A percentile compares a stretch with the other conserved stretches of the same genome.
phyloP scores from a whole-genome alignment of 805 yeast genomes.

The Metahyphopichia silvanorum region DNA sequence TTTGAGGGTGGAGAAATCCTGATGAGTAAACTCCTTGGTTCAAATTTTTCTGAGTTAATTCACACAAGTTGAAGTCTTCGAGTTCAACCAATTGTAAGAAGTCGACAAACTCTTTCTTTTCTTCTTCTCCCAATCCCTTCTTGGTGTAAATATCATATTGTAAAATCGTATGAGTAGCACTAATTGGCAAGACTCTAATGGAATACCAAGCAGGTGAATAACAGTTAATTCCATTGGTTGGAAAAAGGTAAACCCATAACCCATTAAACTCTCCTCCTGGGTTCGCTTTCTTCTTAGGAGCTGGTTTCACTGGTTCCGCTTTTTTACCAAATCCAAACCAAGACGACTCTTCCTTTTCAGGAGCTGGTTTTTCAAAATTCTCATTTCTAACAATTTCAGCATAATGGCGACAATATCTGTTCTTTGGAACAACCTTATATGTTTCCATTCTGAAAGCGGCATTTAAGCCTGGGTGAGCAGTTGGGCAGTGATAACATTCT shows the following conservation, averaged over 20 bases:
- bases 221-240: constrained; percentile 60
- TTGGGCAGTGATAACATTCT: constrained; percentile 67
- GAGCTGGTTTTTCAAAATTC: constrained; percentile 26
- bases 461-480: constrained; percentile 61
- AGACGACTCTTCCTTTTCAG: constrained; percentile 30
- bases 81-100: constrained; percentile 58
- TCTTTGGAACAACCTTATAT: constrained; percentile 60
- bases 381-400: constrained; percentile 47
- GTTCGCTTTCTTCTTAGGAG: constrained; percentile 31
- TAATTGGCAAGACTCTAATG: constrained; percentile 54
- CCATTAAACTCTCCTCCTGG: constrained; percentile 63
- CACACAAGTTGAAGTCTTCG: constrained; percentile 60
- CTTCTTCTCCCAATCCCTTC: constrained; percentile 50
- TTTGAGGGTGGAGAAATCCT: constrained; percentile 57
- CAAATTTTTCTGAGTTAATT: constrained; percentile 56
- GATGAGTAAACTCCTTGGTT: constrained; percentile 58
- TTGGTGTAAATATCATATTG: constrained; percentile 62
- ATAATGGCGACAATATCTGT: constrained; percentile 58
- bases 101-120: constrained; percentile 60
- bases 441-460: constrained; percentile 61
- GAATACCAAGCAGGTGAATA: constrained; percentile 68
- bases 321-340: constrained; percentile 53
- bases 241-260: constrained; percentile 60
- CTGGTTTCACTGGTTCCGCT: constrained; percentile 11
- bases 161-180: constrained; percentile 52